A percentile compares a stretch with the other conserved stretches of the same genome.
These are phyloP conservation scores for Fraxinus paxiana DNA, from an alignment of 305 asterid genomes.

Conservation along the genomic window DNA sequence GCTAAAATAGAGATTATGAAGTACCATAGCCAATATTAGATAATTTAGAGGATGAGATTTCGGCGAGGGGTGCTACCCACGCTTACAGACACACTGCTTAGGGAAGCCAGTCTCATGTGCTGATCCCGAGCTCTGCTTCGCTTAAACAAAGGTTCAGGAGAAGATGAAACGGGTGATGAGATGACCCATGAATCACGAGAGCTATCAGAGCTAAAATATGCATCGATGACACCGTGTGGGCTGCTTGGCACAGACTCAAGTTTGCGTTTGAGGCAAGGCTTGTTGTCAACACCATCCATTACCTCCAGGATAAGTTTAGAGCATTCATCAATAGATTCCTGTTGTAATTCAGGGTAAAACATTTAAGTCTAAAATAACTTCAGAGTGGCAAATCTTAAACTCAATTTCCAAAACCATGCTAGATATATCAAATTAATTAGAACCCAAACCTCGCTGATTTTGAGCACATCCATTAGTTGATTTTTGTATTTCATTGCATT, in stretches of 20 bases:
- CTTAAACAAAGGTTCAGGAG: conserved; percentile 62
- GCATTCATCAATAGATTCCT: conserved; percentile 50
- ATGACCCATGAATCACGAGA: conserved; percentile 44
- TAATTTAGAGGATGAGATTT: conserved; percentile 33
- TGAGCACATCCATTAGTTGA: conserved; percentile 49
- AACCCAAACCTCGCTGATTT: conserved; percentile 53
- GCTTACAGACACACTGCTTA: conserved; percentile 37
- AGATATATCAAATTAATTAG: background rate
- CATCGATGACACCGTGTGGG: conserved; percentile 47
- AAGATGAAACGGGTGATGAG: conserved; percentile 28
- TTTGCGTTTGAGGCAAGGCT: conserved; percentile 36
- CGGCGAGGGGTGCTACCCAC: conserved; percentile 39
- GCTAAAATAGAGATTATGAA: conserved; percentile 37
- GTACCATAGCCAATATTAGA: conserved; percentile 48
- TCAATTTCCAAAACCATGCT: background rate
- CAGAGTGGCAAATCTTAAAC: background rate
- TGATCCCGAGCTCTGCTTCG: conserved; percentile 56
- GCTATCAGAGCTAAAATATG: conserved; percentile 44
- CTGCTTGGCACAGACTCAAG: conserved; percentile 32
- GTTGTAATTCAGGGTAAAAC: conserved; percentile 23
- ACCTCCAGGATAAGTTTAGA: conserved; percentile 29
- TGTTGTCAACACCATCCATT: conserved; percentile 17
- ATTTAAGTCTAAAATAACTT: background rate
- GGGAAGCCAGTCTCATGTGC: conserved; percentile 48
- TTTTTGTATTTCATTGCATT: conserved; percentile 41